A percentile compares a stretch with the other conserved stretches of the same genome.
Conservation (phyloP, 2,329 filamentous ascomycete species). For the Pseudogymnoascus pannorum region DNA sequence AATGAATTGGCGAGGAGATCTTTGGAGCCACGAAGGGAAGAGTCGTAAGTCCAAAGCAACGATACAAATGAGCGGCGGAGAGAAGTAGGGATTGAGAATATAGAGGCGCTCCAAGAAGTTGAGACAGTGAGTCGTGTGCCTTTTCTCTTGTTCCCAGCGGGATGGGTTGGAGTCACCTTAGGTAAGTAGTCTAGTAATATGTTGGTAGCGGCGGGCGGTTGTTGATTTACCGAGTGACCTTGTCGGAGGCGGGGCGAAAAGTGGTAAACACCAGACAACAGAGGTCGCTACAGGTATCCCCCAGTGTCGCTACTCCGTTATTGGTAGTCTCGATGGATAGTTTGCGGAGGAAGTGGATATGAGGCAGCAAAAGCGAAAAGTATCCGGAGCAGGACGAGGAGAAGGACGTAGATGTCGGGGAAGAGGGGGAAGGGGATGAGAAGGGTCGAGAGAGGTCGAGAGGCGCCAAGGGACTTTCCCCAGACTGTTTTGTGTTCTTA, state of each 20-base stretch:
- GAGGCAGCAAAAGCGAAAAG: neutral
- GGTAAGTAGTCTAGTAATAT: constrained; percentile 1
- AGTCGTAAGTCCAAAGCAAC: neutral
- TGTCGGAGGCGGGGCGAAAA: neutral
- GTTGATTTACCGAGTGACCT: constrained; percentile 1
- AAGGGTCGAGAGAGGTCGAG: neutral
- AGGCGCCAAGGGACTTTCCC: neutral
- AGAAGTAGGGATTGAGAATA: neutral
- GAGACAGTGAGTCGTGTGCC: neutral
- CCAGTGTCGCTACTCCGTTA: neutral
- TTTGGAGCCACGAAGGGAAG: neutral
- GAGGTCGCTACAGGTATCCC: neutral
- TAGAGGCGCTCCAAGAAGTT: neutral
- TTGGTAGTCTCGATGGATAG: neutral
- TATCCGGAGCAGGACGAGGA: neutral
- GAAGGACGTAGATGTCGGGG: neutral
- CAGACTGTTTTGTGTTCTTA: neutral
- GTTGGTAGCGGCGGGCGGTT: neutral
- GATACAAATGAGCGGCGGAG: neutral
- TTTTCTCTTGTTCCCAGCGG: neutral
- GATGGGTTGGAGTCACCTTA: neutral
- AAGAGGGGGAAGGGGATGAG: neutral
- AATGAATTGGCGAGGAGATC: neutral
- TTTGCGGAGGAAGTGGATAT: neutral
- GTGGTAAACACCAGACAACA: neutral